phyloP scores from a whole-genome alignment of 345 rosid species.

The Aethionema arabicum region DNA sequence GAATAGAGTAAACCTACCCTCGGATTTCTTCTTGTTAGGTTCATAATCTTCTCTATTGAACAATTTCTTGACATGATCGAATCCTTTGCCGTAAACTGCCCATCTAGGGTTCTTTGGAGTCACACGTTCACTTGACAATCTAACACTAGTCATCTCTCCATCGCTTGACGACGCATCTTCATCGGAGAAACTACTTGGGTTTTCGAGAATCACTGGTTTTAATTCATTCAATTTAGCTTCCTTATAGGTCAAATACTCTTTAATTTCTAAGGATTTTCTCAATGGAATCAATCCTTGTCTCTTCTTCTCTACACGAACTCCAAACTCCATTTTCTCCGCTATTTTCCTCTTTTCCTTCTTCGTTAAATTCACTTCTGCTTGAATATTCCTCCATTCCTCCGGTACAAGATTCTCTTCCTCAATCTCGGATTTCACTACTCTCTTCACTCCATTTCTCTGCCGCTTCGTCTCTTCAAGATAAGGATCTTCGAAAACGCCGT shows the following conservation, averaged over 20 bases:
- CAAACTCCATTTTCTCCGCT: conserved; percentile 75
- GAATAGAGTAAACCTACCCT: conserved; percentile 43
- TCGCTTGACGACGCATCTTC: conserved; percentile 21
- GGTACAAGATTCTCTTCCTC: conserved; percentile 74
- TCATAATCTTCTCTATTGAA: conserved; percentile 60
- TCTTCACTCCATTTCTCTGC: conserved; percentile 21
- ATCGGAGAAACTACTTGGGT: conserved; percentile 41
- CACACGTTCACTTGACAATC: conserved; percentile 48
- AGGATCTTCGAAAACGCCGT: conserved; percentile 83
- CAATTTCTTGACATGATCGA: conserved; percentile 71
- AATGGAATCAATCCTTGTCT: conserved; percentile 58
- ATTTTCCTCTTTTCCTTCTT: conserved; percentile 85
- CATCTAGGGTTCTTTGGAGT: conserved; percentile 81
- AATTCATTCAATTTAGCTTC: conserved; percentile 65
- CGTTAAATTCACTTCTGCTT: conserved; percentile 72
- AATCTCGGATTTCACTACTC: conserved; percentile 35
- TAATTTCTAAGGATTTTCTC: conserved; percentile 49
- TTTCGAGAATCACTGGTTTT: conserved; percentile 64
- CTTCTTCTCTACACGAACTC: conserved; percentile 71
- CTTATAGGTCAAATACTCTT: conserved; percentile 55
- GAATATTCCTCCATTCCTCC: conserved; percentile 75
- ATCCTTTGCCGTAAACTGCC: conserved; percentile 90
- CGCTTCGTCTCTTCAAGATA: conserved; percentile 38
- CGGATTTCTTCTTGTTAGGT: conserved; percentile 51
- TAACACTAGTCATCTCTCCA: conserved; percentile 2